phyloP scores from a whole-genome alignment of 495 filamentous ascomycete genomes.

The Neurospora tetrasperma region DNA sequence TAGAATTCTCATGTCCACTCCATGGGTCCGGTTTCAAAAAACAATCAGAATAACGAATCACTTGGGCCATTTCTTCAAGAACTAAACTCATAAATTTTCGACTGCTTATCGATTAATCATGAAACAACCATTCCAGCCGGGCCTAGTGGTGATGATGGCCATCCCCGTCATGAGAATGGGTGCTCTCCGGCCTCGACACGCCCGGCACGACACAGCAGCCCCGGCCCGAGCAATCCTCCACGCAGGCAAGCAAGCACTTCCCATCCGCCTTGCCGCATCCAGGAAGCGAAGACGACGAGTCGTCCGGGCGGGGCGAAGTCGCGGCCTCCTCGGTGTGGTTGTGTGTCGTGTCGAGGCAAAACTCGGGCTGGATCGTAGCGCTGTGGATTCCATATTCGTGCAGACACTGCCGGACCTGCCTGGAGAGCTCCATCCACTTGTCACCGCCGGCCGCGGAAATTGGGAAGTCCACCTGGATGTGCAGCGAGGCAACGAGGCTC shows the following conservation, averaged over 20 bases:
- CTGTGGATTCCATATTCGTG: conserved; percentile 95
- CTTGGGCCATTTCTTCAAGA: neutral
- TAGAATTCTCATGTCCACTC: neutral
- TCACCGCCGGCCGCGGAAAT: conserved; percentile 61
- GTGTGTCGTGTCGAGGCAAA: conserved; percentile 50
- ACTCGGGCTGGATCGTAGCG: conserved; percentile 97
- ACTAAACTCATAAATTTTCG: neutral
- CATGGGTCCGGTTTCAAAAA: neutral
- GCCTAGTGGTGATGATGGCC: conserved; percentile 5
- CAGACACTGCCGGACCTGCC: conserved; percentile 68
- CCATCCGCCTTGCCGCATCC: conserved; percentile 44
- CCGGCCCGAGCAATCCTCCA: conserved; percentile 63
- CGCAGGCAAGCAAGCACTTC: conserved; percentile 75
- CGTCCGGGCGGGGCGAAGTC: conserved; percentile 19
- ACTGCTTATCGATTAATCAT: neutral
- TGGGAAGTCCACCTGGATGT: conserved; percentile 73
- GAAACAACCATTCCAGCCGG: neutral
- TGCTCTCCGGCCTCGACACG: conserved; percentile 18
- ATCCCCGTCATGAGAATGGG: conserved; percentile 9
- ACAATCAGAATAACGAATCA: neutral
- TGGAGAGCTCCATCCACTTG: conserved; percentile 82
- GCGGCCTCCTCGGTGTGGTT: conserved; percentile 24
- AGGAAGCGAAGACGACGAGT: conserved; percentile 11
- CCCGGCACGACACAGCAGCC: conserved; percentile 53
- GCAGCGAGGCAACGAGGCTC: conserved; percentile 82